These are phyloP conservation scores for Alternaria metachromatica DNA, from an alignment of 2,329 filamentous ascomycete genomes.

Conservation along the genomic window DNA sequence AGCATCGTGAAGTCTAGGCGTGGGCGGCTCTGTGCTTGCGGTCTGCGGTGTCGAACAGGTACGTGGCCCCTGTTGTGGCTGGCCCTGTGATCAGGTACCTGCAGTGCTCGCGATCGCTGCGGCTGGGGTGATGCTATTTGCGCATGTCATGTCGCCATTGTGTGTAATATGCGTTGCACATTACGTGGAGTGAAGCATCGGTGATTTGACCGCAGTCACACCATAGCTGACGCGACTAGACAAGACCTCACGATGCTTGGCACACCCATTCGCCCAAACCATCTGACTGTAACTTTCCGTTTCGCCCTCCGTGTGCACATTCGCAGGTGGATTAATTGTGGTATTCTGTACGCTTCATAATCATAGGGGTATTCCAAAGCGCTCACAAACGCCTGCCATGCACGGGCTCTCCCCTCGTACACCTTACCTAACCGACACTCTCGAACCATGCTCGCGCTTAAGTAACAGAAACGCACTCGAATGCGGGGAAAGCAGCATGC, in stretches of 20 bases:
- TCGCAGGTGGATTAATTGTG: slow-evolving; percentile 11
- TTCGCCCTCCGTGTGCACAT: neutral
- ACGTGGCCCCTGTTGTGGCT: slow-evolving; percentile 7
- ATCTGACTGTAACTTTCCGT: neutral
- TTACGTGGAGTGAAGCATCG: slow-evolving; percentile 11
- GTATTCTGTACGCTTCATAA: slow-evolving; percentile 32
- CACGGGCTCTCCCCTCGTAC: slow-evolving; percentile 23
- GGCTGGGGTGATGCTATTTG: neutral
- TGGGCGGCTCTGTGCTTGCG: slow-evolving; percentile 11
- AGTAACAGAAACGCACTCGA: slow-evolving; percentile 45
- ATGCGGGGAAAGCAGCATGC: slow-evolving; percentile 47
- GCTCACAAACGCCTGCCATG: slow-evolving; percentile 46
- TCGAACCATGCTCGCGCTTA: slow-evolving; percentile 24
- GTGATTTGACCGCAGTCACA: slow-evolving; percentile 20
- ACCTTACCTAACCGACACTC: slow-evolving; percentile 20
- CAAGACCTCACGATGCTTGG: slow-evolving; percentile 42
- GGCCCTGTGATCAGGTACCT: slow-evolving; percentile 17
- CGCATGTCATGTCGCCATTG: slow-evolving; percentile 27
- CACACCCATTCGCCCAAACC: slow-evolving; percentile 8
- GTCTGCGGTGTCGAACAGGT: slow-evolving; percentile 9
- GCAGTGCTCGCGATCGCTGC: slow-evolving; percentile 6
- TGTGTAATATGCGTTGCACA: slow-evolving; percentile 28
- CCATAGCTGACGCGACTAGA: slow-evolving; percentile 21
- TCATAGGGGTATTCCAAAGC: slow-evolving; percentile 43
- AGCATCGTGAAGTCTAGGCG: slow-evolving; percentile 43